phyloP scores from a whole-genome alignment of 306 rosid genomes.

The Alnus glutinosa region DNA sequence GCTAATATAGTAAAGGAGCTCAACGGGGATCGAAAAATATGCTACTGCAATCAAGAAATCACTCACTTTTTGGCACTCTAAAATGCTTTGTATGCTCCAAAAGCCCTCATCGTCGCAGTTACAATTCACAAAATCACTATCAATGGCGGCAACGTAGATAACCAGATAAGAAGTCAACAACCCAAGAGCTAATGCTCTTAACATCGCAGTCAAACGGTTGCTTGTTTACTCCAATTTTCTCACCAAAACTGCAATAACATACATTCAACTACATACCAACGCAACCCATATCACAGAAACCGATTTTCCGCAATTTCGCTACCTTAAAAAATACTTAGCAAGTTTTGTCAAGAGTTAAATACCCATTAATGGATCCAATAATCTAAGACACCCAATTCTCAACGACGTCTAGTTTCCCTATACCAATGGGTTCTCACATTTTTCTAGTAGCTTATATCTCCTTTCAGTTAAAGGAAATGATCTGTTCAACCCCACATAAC shows the following conservation, averaged over 20 bases:
- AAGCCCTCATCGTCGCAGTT: conserved; percentile 92
- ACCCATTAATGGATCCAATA: neutral
- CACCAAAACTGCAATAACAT: no score
- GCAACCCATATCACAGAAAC: neutral
- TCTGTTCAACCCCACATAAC: neutral
- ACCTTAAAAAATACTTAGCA: neutral
- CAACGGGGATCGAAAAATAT: conserved; percentile 94
- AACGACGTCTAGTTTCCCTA: neutral
- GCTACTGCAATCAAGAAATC: conserved; percentile 99
- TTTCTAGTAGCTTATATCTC: neutral
- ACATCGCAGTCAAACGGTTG: conserved; percentile 71
- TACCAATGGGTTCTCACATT: neutral
- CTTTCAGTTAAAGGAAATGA: neutral
- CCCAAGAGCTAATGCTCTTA: conserved; percentile 69
- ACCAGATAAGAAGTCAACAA: conserved; percentile 56
- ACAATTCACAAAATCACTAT: conserved; percentile 69
- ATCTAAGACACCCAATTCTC: neutral
- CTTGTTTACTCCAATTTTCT: conserved; percentile 59
- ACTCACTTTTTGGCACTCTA: conserved; percentile 91
- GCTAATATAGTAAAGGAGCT: conserved; percentile 88
- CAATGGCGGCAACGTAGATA: conserved; percentile 45
- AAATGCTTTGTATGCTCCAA: conserved; percentile 81
- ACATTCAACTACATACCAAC: neutral
- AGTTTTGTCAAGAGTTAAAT: neutral
- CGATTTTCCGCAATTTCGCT: neutral